These are phyloP conservation scores for Alternaria triticimaculans DNA, from an alignment of 2,329 filamentous ascomycete species.

Conservation along the genomic window DNA sequence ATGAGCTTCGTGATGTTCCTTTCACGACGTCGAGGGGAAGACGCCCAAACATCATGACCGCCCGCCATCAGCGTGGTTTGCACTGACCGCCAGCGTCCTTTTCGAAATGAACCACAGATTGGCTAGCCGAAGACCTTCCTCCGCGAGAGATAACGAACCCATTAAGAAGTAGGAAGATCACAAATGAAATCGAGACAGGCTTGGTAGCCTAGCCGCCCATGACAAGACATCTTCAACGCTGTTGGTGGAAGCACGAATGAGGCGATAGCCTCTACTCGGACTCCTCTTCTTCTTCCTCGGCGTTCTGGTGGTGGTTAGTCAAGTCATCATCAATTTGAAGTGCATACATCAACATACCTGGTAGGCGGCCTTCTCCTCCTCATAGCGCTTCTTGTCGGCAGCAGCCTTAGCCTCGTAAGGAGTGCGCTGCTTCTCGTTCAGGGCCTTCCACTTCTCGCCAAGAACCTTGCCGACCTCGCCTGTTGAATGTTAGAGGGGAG, in stretches of 20 bases:
- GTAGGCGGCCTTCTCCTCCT: conserved; percentile 92
- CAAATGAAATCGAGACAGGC: conserved; percentile 31
- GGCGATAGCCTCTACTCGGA: conserved; percentile 42
- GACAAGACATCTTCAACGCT: conserved; percentile 33
- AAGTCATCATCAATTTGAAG: neutral
- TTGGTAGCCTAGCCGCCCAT: conserved; percentile 27
- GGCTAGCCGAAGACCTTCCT: conserved; percentile 30
- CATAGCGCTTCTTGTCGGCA: conserved; percentile 98
- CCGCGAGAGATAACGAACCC: conserved; percentile 27
- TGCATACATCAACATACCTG: conserved; percentile 26
- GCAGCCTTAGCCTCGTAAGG: conserved; percentile 98
- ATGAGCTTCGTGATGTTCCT: conserved; percentile 47
- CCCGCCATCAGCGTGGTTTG: conserved; percentile 28
- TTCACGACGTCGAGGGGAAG: conserved; percentile 28
- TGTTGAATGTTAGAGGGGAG: conserved; percentile 48
- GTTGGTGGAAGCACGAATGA: conserved; percentile 15
- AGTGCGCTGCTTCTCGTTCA: conserved; percentile 88
- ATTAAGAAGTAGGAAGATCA: conserved; percentile 34
- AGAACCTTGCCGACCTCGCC: conserved; percentile 97
- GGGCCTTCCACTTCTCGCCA: conserved; percentile 97
- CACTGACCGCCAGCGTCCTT: conserved; percentile 35
- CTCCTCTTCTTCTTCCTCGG: conserved; percentile 51
- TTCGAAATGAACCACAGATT: conserved; percentile 31
- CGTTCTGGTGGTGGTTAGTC: conserved; percentile 30
- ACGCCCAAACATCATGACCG: conserved; percentile 44